Percentiles rank a stretch among this genome's conserved stretches.
Conservation (phyloP, 495 filamentous ascomycete genomes). For the Lophiotrema nucula region DNA sequence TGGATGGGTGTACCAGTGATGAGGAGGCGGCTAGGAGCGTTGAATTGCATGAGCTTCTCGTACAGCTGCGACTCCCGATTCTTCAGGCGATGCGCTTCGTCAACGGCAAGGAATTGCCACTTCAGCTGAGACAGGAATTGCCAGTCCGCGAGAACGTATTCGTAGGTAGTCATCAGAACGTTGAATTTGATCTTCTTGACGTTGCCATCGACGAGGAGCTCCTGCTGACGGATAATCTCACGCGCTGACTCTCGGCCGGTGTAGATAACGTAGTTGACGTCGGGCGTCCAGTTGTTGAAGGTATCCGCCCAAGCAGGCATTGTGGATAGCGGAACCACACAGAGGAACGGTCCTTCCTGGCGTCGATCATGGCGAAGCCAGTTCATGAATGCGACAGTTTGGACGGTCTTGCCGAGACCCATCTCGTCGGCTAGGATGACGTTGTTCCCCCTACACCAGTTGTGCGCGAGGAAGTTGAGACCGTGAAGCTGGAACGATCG, state of each 20-base stretch:
- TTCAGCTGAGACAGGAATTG: conserved; percentile 79
- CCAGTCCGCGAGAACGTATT: conserved; percentile 82
- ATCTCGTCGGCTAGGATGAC: conserved; percentile 98
- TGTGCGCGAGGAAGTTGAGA: conserved; percentile 89
- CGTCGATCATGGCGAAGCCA: conserved; percentile 90
- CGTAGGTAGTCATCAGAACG: conserved; percentile 91
- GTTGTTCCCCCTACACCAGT: conserved; percentile 88
- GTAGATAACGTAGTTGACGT: conserved; percentile 96
- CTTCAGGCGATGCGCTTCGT: conserved; percentile 96
- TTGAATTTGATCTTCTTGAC: conserved; percentile 87
- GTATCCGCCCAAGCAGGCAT: conserved; percentile 98
- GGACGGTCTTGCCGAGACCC: conserved; percentile 97
- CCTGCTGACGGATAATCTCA: conserved; percentile 78
- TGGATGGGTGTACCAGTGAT: conserved; percentile 98
- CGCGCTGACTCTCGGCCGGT: conserved; percentile 82
- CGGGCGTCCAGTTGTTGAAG: conserved; percentile 93
- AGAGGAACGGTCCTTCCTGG: conserved; percentile 92
- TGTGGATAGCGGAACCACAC: conserved; percentile 91
- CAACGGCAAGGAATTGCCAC: conserved; percentile 95
- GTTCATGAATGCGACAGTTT: conserved; percentile 94
- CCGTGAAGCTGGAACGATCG: conserved; percentile 93
- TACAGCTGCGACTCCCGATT: conserved; percentile 94
- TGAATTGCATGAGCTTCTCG: conserved; percentile 76
- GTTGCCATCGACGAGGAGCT: conserved; percentile 81
- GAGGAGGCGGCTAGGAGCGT: conserved; percentile 77